A percentile compares a stretch with the other conserved stretches of the same genome.
Evolutionary conservation across 257 asterid species (phyloP).

Genomic region (Leptodermis oblonga): DNA sequence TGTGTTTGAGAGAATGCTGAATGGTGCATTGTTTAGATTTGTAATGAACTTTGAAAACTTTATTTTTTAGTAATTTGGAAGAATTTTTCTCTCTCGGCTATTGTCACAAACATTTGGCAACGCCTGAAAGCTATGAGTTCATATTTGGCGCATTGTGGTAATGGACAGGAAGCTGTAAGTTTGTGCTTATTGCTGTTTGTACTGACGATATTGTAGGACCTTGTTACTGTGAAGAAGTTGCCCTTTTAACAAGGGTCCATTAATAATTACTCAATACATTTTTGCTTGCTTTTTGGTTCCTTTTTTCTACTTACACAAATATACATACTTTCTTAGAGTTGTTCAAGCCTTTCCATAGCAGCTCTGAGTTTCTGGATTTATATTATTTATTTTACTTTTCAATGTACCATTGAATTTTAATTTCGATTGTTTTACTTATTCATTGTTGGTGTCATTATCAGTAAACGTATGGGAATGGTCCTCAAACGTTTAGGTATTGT

Average conservation of each 20-base stretch:
- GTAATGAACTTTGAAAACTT: not conserved
- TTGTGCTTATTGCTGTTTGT: not conserved
- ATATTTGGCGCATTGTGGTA: not conserved
- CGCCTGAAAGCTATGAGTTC: not conserved
- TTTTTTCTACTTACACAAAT: too few relatives aligned
- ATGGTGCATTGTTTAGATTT: not conserved
- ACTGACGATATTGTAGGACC: not conserved
- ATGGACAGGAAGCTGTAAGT: not conserved
- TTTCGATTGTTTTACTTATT: not conserved
- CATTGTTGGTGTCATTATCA: not conserved
- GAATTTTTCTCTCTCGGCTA: not conserved
- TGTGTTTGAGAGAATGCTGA: not conserved
- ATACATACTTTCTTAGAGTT: not conserved
- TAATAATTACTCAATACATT: too few relatives aligned
- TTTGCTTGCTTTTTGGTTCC: not conserved
- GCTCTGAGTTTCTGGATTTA: not conserved
- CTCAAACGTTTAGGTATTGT: conserved; percentile 18
- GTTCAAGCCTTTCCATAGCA: not conserved
- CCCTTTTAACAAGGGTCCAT: not conserved
- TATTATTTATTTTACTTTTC: not conserved
- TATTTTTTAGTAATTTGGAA: not conserved
- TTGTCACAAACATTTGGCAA: not conserved
- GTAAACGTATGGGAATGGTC: not conserved
- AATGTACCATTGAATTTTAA: not conserved
- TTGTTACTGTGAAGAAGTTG: too few relatives aligned